Conservation (phyloP, 2,329 filamentous ascomycete genomes). For the Sarocladium brachiariae region DNA sequence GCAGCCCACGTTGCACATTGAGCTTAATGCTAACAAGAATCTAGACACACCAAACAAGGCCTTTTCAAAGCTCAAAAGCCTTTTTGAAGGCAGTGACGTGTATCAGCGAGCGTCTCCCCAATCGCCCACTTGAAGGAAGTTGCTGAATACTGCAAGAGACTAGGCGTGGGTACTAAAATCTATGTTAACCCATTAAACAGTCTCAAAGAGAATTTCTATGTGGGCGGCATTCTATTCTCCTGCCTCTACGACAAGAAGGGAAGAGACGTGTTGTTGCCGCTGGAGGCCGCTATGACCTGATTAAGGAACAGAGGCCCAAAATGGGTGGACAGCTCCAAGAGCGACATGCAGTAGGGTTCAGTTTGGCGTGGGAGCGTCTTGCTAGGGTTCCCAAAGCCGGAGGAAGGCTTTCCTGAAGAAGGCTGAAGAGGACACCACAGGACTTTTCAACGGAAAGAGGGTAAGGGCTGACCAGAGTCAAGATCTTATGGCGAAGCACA, state of each 20-base stretch:
- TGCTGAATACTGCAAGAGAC: slow-evolving; percentile 65
- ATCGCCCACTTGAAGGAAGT: slow-evolving; percentile 78
- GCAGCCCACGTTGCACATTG: background rate
- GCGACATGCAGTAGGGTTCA: slow-evolving; percentile 85
- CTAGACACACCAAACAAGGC: slow-evolving; percentile 49
- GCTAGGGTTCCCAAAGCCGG: slow-evolving; percentile 55
- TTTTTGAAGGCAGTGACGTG: slow-evolving; percentile 57
- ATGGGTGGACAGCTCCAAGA: slow-evolving; percentile 55
- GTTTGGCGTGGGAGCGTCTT: slow-evolving; percentile 79
- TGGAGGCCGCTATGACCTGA: slow-evolving; percentile 84
- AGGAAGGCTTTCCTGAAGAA: slow-evolving; percentile 61
- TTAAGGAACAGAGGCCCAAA: slow-evolving; percentile 73
- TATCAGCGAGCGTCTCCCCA: slow-evolving; percentile 69
- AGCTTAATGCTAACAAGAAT: slow-evolving; percentile 14
- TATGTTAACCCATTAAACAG: slow-evolving; percentile 82
- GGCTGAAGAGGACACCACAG: slow-evolving; percentile 53
- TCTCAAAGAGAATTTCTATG: slow-evolving; percentile 87
- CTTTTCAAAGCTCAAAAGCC: slow-evolving; percentile 49
- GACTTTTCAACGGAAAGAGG: slow-evolving; percentile 55
- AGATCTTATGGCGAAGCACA: slow-evolving; percentile 69
- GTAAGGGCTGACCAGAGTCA: slow-evolving; percentile 44
- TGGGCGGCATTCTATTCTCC: slow-evolving; percentile 79
- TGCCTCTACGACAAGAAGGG: slow-evolving; percentile 82
- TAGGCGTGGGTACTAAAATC: slow-evolving; percentile 69
- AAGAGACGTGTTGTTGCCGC: slow-evolving; percentile 84